Base-by-base conservation (phyloP, 2,329 filamentous ascomycete genomes). In the Aspergillus sp. region DNA sequence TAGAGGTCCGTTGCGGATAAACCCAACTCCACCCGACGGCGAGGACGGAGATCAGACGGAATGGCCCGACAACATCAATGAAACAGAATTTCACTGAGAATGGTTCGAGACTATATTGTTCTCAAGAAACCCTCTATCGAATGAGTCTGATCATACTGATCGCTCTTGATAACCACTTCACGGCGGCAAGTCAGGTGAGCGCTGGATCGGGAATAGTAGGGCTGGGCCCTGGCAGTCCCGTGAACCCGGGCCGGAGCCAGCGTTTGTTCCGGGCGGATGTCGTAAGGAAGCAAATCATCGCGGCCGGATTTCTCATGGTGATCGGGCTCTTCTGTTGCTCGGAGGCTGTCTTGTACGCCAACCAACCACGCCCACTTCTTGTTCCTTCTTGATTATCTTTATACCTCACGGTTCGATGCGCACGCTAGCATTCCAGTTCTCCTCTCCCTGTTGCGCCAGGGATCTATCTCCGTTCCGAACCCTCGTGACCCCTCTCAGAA, bases 261-360 rank as follows among this genome's bases (percentile, higher is more conserved):
- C 53, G 48, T 59, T 62, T 59, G 31, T 57, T 58, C 60, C 57
- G 54, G 53, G 7, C 49, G 47, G 38, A 68, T 64, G 65, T 64
- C 63, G 65, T 67, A 63, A 64, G 58, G 53, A 66, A 64, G 62
- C 63, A 67, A 70, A 69, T 70, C 63, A 68, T 61, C 48, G 65
- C 59, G 55, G 58, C 47, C 59, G 58, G 56, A 69, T 70, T 70
- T 67, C 66, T 70, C 66, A 70, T 61, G 57, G 52, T 50, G 47
- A 46, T 56, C 52, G 47, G 51, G 47, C 43, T 49, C 47, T 45
- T 14, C 36, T 29, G 40, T 42, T 42, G 19, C 40, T 42, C 16
- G 25, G n/a, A 31, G 40, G 11, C 44, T 50, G 40, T 25, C 29
- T 32, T 38, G 41, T 36, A 32, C 47, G 32, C 46, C 16, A 38